These are phyloP conservation scores for Trichoderma sp. DNA, from an alignment of 2,329 filamentous ascomycete species.

Conservation along the genomic window DNA sequence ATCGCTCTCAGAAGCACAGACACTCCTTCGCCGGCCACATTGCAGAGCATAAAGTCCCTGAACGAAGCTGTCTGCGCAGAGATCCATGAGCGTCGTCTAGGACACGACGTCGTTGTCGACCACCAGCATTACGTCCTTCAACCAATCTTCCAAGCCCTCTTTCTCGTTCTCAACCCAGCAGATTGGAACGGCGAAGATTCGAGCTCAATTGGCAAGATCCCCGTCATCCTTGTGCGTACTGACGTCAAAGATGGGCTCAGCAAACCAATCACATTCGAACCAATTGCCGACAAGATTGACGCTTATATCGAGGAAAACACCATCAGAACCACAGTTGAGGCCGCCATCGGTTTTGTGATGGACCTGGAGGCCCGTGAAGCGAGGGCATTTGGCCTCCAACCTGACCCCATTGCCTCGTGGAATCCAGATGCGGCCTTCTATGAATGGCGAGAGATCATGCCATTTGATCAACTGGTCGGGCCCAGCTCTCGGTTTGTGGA, in stretches of 20 bases:
- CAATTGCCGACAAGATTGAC: not conserved
- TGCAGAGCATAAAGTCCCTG: not conserved
- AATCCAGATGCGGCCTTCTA: not conserved
- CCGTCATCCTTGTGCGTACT: constrained; percentile 3
- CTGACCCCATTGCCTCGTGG: not conserved
- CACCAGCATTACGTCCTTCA: not conserved
- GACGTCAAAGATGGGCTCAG: constrained; percentile 26
- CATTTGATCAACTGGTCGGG: not conserved
- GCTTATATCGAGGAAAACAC: not conserved
- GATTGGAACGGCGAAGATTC: not conserved
- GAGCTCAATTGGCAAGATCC: not conserved
- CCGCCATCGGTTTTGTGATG: not conserved
- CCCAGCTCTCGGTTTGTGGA: not conserved
- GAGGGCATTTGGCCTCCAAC: not conserved
- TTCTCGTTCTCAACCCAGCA: not conserved
- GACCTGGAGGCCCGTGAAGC: not conserved
- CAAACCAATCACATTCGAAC: constrained; percentile 29
- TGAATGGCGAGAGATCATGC: not conserved
- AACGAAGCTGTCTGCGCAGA: not conserved
- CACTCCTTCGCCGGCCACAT: not conserved
- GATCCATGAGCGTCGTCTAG: not conserved
- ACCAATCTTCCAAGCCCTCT: constrained; percentile 4
- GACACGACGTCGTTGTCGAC: not conserved
- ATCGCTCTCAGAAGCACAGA: not conserved
- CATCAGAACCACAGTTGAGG: not conserved